Conservation (phyloP, 2,329 filamentous ascomycete species). For the Blumeria hordei region DNA sequence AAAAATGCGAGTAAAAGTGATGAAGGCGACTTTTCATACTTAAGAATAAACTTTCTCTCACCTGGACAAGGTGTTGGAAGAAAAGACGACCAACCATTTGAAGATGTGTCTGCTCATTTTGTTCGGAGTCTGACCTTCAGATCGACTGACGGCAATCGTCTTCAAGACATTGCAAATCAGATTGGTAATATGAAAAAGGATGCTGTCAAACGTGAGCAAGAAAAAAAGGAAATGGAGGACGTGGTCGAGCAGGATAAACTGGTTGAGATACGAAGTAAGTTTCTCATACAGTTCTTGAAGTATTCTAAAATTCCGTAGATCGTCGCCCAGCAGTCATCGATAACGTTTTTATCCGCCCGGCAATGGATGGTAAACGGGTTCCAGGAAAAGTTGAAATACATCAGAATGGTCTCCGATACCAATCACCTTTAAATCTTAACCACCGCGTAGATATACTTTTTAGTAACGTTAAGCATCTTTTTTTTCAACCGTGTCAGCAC, state of each 20-base stretch:
- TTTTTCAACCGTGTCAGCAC: conserved; percentile 93
- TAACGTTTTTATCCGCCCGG: conserved; percentile 85
- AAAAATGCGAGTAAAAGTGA: conserved; percentile 98
- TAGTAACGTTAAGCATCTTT: conserved; percentile 93
- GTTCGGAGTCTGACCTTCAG: conserved; percentile 87
- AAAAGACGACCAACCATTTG: conserved; percentile 94
- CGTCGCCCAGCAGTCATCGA: conserved; percentile 76
- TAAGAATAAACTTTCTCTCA: conserved; percentile 92
- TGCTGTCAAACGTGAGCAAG: conserved; percentile 74
- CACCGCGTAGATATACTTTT: conserved; percentile 85
- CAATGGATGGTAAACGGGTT: conserved; percentile 89
- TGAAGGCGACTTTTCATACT: conserved; percentile 78
- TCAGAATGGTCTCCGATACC: conserved; percentile 93
- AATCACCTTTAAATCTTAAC: conserved; percentile 55
- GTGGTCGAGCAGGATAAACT: conserved; percentile 98
- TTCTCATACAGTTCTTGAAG: neutral
- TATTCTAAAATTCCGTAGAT: conserved; percentile 31
- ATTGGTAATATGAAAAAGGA: conserved; percentile 95
- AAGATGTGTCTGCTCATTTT: conserved; percentile 88
- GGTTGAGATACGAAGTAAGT: conserved; percentile 70
- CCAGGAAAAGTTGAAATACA: conserved; percentile 93
- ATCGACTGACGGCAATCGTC: conserved; percentile 67
- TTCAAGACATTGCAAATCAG: conserved; percentile 74
- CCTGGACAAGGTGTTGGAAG: conserved; percentile 91
- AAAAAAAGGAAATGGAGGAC: conserved; percentile 99